These are phyloP conservation scores for Elsinoe australis DNA, from an alignment of 2,329 filamentous ascomycete species.

Conservation along the genomic window DNA sequence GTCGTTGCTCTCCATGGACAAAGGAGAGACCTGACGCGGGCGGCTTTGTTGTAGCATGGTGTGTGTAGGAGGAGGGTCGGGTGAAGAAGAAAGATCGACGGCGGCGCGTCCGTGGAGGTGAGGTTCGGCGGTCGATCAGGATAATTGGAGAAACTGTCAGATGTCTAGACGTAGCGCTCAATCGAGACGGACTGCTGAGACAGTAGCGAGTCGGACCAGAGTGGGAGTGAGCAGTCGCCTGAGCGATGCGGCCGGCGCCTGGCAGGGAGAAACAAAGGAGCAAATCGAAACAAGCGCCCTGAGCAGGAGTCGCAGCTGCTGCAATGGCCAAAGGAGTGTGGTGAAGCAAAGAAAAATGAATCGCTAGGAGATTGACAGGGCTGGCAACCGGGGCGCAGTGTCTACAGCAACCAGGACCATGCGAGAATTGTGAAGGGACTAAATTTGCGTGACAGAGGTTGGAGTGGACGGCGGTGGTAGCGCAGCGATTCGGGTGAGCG, in stretches of 20 bases:
- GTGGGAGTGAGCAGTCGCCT: slow-evolving; percentile 1
- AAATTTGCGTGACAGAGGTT: no score
- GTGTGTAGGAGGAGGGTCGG: background rate
- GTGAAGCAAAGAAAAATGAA: background rate
- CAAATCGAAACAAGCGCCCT: slow-evolving; percentile 15
- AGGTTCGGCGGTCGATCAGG: background rate
- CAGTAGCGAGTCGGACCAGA: background rate
- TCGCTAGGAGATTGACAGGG: background rate
- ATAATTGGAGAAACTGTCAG: no score
- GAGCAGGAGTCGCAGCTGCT: background rate
- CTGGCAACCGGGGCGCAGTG: background rate
- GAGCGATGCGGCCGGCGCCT: slow-evolving; percentile 12
- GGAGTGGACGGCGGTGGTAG: no score
- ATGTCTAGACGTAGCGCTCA: background rate
- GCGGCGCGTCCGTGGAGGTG: slow-evolving; percentile 6
- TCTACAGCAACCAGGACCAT: background rate
- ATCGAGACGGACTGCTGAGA: slow-evolving; percentile 6
- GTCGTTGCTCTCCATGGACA: slow-evolving; percentile 74
- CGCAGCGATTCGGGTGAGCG: no score
- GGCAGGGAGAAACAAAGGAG: slow-evolving; percentile 16
- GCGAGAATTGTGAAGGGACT: no score
- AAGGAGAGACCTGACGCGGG: slow-evolving; percentile 54
- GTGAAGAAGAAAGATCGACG: slow-evolving; percentile 7
- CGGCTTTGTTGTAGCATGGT: slow-evolving; percentile 16
- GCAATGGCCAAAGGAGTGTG: background rate